Percentiles rank a stretch among this genome's conserved stretches.
These are phyloP conservation scores for Neolentinus lepideus DNA, from an alignment of 1,284 basidiomycete genomes.

Conservation along the genomic window DNA sequence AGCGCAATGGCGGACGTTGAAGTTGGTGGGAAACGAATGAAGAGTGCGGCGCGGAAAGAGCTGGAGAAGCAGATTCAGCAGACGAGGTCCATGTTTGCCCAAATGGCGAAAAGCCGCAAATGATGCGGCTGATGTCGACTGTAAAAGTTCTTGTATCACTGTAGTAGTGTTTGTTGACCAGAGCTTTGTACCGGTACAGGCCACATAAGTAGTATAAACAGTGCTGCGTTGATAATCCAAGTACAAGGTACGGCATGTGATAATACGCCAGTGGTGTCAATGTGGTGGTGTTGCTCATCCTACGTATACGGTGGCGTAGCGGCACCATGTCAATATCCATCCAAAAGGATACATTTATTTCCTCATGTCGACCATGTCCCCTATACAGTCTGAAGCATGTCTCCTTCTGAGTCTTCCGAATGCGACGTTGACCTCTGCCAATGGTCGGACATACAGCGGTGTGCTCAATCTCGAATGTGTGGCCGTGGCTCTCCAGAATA, in stretches of 20 bases:
- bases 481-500: conserved; percentile 31
- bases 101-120: conserved; percentile 1
- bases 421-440: conserved; percentile 31
- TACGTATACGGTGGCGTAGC: no score
- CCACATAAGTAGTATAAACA: no score
- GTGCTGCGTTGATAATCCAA: no score
- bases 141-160: no score
- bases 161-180: no score
- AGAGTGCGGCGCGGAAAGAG: not conserved
- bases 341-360: no score
- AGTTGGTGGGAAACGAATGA: not conserved
- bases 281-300: no score
- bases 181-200: no score
- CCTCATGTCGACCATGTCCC: not conserved
- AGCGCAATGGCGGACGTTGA: conserved; percentile 6
- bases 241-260: no score
- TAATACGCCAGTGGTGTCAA: no score
- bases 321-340: no score
- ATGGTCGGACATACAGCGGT: conserved; percentile 26
- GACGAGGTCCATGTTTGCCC: not conserved
- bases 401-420: conserved; percentile 45
- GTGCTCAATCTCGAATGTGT: conserved; percentile 48
- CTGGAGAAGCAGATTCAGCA: not conserved
- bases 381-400: conserved; percentile 38
- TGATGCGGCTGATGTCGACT: no score